Evolutionary conservation across 208 protist species (phyloP).

Genomic region (Herpetomonas tarakana): DNA sequence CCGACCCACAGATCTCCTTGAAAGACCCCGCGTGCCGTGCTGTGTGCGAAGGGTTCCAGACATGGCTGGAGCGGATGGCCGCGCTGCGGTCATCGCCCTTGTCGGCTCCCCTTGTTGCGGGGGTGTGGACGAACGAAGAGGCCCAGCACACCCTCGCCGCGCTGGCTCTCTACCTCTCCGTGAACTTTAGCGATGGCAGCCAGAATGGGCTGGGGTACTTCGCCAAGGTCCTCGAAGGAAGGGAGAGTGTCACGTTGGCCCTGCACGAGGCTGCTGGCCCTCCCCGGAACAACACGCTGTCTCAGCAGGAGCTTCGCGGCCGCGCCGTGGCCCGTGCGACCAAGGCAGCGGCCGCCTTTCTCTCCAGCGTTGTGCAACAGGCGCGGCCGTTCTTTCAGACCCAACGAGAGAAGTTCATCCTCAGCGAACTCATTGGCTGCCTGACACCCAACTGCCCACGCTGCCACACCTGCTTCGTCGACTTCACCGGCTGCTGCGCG

Average conservation of each 20-base stretch:
- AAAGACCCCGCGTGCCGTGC: too few species aligned
- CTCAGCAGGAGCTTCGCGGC: background rate
- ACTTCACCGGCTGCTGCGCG: background rate
- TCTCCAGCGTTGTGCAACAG: background rate
- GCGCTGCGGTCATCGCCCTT: background rate
- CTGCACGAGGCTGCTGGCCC: background rate
- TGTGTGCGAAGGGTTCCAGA: too few species aligned
- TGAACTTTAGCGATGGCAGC: background rate
- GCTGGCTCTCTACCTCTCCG: background rate
- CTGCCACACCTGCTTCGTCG: background rate
- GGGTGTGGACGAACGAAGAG: background rate
- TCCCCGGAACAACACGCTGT: background rate
- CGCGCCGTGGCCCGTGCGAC: background rate
- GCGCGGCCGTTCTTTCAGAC: background rate
- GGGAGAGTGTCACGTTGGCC: background rate
- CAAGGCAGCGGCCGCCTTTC: background rate
- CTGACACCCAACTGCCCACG: background rate
- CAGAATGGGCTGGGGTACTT: background rate
- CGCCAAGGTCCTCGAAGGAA: background rate
- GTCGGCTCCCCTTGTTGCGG: background rate
- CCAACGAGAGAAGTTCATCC: background rate
- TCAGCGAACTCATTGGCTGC: background rate
- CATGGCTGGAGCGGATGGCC: background rate
- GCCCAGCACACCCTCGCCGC: background rate
- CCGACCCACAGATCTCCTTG: too few species aligned